Conservation (phyloP, 805 yeast species). For the Tetrapisispora namnaoensis region DNA sequence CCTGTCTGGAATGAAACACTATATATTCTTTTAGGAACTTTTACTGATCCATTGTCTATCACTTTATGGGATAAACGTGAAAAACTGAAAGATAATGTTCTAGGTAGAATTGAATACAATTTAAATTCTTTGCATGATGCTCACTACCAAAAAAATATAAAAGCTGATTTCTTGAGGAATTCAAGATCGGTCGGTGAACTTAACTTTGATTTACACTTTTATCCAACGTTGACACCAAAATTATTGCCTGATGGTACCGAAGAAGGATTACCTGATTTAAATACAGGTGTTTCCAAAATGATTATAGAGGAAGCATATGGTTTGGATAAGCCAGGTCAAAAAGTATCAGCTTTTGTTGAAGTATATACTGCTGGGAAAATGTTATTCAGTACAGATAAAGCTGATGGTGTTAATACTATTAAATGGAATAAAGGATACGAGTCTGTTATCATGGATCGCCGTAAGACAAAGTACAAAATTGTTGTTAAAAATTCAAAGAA, state of each 20-base stretch:
- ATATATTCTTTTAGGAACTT: constrained; percentile 57
- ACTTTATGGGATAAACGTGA: constrained; percentile 67
- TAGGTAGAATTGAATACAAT: constrained; percentile 72
- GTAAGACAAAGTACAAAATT: constrained; percentile 58
- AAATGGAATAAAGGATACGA: constrained; percentile 55
- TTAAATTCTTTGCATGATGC: constrained; percentile 53
- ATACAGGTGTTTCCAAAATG: constrained; percentile 76
- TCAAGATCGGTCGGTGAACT: constrained; percentile 76
- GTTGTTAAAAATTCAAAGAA: constrained; percentile 50
- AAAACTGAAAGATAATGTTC: constrained; percentile 59
- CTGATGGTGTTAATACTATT: constrained; percentile 54
- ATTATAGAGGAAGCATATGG: constrained; percentile 36
- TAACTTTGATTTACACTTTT: constrained; percentile 57
- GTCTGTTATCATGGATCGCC: constrained; percentile 61
- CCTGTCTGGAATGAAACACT: constrained; percentile 84
- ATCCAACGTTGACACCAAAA: constrained; percentile 58
- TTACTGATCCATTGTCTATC: constrained; percentile 74
- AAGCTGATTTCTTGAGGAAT: constrained; percentile 61
- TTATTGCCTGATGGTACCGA: constrained; percentile 68
- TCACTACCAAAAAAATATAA: constrained; percentile 39
- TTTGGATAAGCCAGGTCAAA: constrained; percentile 36
- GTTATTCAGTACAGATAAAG: constrained; percentile 40
- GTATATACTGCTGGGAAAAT: constrained; percentile 53
- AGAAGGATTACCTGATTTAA: constrained; percentile 82
- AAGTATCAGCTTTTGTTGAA: constrained; percentile 60